Evolutionary conservation across 805 yeast species (phyloP).

Genomic region (Wickerhamiella brachini): DNA sequence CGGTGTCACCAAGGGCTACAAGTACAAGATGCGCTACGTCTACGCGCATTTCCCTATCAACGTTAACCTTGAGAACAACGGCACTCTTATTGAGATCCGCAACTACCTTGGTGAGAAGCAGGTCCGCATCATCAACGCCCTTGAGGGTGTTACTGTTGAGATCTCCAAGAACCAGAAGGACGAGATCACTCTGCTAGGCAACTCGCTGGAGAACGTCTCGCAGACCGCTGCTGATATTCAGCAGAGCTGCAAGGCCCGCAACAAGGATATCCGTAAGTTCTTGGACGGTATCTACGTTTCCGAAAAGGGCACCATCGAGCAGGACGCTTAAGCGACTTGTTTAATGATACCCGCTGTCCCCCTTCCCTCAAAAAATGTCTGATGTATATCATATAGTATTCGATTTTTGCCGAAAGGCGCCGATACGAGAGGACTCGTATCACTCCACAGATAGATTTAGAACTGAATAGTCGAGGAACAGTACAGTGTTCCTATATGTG

Average conservation of each 20-base stretch:
- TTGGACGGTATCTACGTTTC: conserved; percentile 99
- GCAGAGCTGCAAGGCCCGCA: conserved; percentile 96
- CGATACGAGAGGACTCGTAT: conserved; percentile 5
- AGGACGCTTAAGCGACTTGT: conserved; percentile 30
- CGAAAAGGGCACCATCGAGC: conserved; percentile 78
- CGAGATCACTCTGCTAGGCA: conserved; percentile 84
- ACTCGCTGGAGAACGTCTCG: conserved; percentile 94
- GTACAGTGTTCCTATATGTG: background rate
- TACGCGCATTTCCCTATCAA: conserved; percentile 99
- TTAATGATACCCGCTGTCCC: background rate
- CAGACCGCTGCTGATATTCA: conserved; percentile 98
- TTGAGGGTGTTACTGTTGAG: conserved; percentile 81
- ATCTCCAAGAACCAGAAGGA: conserved; percentile 80
- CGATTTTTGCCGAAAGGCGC: conserved; percentile 1
- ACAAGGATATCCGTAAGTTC: conserved; percentile 99
- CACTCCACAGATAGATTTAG: background rate
- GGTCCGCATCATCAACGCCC: conserved; percentile 76
- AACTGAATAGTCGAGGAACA: background rate
- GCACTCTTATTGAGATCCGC: conserved; percentile 86
- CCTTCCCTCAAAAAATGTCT: background rate
- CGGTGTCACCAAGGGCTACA: conserved; percentile 99
- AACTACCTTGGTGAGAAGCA: conserved; percentile 99
- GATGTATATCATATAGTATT: background rate
- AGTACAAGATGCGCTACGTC: conserved; percentile 99
- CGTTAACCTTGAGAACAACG: conserved; percentile 77